Conservation (phyloP, 2,329 filamentous ascomycete species). For the Hyphodiscus sp. region DNA sequence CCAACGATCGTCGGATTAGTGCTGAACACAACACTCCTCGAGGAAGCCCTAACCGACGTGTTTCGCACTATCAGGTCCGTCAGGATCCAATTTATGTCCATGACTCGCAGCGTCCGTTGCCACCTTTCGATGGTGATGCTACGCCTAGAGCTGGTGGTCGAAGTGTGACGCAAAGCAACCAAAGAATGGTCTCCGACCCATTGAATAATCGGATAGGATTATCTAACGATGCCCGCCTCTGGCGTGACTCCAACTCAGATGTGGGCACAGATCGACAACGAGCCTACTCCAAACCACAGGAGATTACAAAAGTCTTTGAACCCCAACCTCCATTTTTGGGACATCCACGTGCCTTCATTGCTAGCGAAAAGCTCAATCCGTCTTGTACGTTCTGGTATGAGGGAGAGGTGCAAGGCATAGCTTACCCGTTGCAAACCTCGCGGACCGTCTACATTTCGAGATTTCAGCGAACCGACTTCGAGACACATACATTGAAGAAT, state of each 20-base stretch:
- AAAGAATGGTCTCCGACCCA: background rate
- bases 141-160: background rate
- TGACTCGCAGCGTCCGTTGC: slow-evolving; percentile 1
- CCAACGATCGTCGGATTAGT: background rate
- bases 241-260: background rate
- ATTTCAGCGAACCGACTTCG: slow-evolving; percentile 8
- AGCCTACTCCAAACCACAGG: background rate
- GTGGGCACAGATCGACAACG: background rate
- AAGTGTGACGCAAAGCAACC: background rate
- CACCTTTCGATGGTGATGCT: background rate
- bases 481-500: slow-evolving; percentile 12
- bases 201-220: background rate
- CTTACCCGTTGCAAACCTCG: background rate
- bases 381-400: background rate
- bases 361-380: background rate
- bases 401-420: background rate
- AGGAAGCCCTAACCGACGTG: background rate
- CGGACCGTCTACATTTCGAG: slow-evolving; percentile 15
- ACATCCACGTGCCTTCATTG: background rate
- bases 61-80: background rate
- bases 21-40: background rate
- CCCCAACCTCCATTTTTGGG: background rate
- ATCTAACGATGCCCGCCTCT: slow-evolving; percentile 4
- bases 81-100: slow-evolving; percentile 8
- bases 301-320: background rate